Evolutionary conservation across 495 filamentous ascomycete species (phyloP).

Genomic region (Penicillium coprophilum): DNA sequence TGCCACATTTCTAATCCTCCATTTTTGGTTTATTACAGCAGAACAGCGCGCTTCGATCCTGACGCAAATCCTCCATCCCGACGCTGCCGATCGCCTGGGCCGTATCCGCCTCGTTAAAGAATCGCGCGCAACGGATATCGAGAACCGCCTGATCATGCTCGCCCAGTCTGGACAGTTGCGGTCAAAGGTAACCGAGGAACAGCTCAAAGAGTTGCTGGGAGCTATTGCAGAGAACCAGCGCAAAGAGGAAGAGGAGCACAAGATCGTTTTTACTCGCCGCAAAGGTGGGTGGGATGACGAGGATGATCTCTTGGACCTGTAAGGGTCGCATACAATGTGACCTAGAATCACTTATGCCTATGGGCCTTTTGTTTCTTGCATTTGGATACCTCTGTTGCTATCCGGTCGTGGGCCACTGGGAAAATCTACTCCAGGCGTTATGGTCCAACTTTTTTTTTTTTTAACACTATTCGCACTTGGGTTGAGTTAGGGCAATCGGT

Average conservation of each 20-base stretch:
- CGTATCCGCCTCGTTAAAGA: constrained; percentile 96
- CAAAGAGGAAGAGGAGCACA: constrained; percentile 62
- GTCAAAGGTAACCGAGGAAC: constrained; percentile 83
- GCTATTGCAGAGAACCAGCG: constrained; percentile 73
- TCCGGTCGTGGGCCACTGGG: constrained; percentile 1
- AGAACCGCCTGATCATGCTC: constrained; percentile 90
- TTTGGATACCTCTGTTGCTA: constrained; percentile 9
- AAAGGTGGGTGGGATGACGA: constrained; percentile 88
- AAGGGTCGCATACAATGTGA: constrained; percentile 8
- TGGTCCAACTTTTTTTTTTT: constrained; percentile 8
- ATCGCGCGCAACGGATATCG: constrained; percentile 82
- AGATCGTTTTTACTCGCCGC: constrained; percentile 79
- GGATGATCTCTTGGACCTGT: constrained; percentile 74
- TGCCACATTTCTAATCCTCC: constrained; percentile 3
- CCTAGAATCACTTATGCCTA: constrained; percentile 4
- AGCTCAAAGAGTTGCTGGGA: constrained; percentile 86
- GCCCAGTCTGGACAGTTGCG: constrained; percentile 84
- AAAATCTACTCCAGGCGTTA: constrained; percentile 21
- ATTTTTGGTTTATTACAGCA: constrained; percentile 22
- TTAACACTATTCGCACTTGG: constrained; percentile 9
- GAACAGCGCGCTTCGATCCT: constrained; percentile 70
- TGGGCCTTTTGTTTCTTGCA: constrained; percentile 7
- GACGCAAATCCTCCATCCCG: constrained; percentile 88
- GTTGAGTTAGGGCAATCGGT: neutral
- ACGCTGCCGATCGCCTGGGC: constrained; percentile 87